phyloP scores from a whole-genome alignment of 2,329 filamentous ascomycete genomes.

The Rhexocercosporidium sp. region DNA sequence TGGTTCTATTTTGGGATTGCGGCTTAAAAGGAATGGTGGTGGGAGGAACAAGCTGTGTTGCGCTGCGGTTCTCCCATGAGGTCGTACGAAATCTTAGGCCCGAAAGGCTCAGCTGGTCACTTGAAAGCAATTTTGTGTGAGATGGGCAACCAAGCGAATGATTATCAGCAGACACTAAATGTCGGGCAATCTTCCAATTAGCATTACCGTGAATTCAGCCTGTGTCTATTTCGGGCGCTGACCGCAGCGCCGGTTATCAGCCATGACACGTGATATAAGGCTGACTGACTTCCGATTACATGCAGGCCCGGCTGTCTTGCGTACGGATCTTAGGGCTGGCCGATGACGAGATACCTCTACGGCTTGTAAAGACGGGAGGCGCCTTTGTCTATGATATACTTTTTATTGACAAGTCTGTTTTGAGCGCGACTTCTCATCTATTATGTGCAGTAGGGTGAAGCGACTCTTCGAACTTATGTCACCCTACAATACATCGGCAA shows the following conservation, averaged over 20 bases:
- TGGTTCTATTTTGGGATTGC: constrained; percentile 6
- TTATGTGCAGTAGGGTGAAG: neutral
- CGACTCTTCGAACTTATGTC: too few relatives aligned
- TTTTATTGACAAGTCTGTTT: neutral
- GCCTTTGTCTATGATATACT: too few relatives aligned
- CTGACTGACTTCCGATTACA: neutral
- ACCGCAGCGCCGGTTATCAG: neutral
- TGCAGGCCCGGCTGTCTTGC: neutral
- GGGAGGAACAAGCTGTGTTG: neutral
- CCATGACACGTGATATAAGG: neutral
- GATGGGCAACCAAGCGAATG: neutral
- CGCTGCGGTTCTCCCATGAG: neutral
- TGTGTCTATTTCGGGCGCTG: constrained; percentile 1
- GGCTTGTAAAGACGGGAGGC: too few relatives aligned
- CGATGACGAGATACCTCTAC: too few relatives aligned
- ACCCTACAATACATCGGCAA: too few relatives aligned
- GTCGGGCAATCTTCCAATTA: neutral
- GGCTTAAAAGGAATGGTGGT: neutral
- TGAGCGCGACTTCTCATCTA: neutral
- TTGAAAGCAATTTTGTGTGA: neutral
- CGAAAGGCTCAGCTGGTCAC: constrained; percentile 2
- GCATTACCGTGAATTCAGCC: neutral
- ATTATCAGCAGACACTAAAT: neutral
- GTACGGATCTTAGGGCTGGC: too few relatives aligned
- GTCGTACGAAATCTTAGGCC: neutral